Base-by-base conservation (phyloP, 495 filamentous ascomycete species). In the Poronia punctata region DNA sequence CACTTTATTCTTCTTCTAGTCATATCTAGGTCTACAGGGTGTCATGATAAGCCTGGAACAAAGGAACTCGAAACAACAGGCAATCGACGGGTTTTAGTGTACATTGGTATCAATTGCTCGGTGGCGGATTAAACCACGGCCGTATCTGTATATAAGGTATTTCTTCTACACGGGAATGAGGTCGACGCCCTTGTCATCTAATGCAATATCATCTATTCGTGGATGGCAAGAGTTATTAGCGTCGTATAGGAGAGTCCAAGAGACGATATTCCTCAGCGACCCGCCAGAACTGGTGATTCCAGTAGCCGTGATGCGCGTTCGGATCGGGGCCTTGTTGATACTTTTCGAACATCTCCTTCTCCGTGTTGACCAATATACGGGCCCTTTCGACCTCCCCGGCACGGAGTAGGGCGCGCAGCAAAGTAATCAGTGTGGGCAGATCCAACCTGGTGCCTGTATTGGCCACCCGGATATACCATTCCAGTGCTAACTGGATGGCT, bases 401-500 rank as follows among this genome's bases (percentile, higher is more conserved):
- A n/a, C 50, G 45, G 11, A 66, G 50, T 46, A 86, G 52, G 8
- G 70, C 65, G 17, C 36, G 27, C 27, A 83, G 50, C 22, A 78
- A 56, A 21, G 58, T 59, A 12, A 50, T 42, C 42, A 82, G 60
- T 11, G 72, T 40, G 21, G 34, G 59, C 52, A 84, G 37, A 50
- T 61, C 31, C 55, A 74, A 30, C 22, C 49, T 38, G 10, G 53
- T 60, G 12, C 71, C 66, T 20, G 61, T 38, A 4, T 38, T 50
- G 5, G 64, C 54, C 34, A 78, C 55, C n/a, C 57, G 48, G 20
- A 64, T 48, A 33, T 80, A 67, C 3, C 79, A 53, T 6, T 54
- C 48, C 42, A 82, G 62, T 41, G 80, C 76, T 25, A 63, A 64
- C 8, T 57, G 52, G 0, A 67, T 60, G 30, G 76, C 61, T 24